A percentile compares a stretch with the other conserved stretches of the same genome.
phyloP scores from a whole-genome alignment of 371 early-diverging fungal species.

The Mortierella sp. region DNA sequence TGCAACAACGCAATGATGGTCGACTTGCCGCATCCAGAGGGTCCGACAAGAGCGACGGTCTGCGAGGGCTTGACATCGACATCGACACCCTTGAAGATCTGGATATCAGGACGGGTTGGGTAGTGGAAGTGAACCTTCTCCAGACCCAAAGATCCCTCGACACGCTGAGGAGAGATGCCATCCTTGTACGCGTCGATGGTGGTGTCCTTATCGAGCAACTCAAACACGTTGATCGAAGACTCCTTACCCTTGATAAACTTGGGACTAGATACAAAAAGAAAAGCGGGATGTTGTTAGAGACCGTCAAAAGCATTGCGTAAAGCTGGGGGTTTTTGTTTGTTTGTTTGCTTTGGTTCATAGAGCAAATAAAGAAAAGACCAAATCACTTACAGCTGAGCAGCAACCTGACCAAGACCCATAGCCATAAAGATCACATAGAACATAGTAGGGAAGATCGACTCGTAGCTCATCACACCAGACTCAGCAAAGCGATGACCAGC shows the following conservation, averaged over 20 bases:
- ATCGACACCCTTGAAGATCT: conserved; percentile 71
- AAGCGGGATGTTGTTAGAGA: not conserved
- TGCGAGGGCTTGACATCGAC: conserved; percentile 70
- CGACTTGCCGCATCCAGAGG: conserved; percentile 75
- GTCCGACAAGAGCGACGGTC: conserved; percentile 76
- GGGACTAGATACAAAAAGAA: conserved; percentile 45
- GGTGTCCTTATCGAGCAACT: conserved; percentile 64
- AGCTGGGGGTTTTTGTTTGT: not conserved
- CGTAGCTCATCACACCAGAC: conserved; percentile 57
- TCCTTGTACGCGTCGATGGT: conserved; percentile 61
- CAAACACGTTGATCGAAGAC: conserved; percentile 77
- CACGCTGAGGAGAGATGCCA: conserved; percentile 40
- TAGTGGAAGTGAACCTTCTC: conserved; percentile 74
- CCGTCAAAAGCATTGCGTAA: conserved; percentile 11
- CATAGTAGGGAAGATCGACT: too few relatives aligned
- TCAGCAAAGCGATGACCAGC: conserved; percentile 62
- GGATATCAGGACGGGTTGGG: conserved; percentile 76
- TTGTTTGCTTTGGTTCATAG: not conserved
- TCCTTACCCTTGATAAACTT: conserved; percentile 81
- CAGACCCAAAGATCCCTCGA: conserved; percentile 59
- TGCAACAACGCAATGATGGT: conserved; percentile 71
- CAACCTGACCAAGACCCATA: conserved; percentile 64
- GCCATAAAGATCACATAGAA: conserved; percentile 76
- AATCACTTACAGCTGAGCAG: conserved; percentile 48
- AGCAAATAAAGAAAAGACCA: not conserved